Percentiles rank a stretch among this genome's conserved stretches.
Conservation (phyloP, 495 filamentous ascomycete genomes). For the Penicillium cataractarum region DNA sequence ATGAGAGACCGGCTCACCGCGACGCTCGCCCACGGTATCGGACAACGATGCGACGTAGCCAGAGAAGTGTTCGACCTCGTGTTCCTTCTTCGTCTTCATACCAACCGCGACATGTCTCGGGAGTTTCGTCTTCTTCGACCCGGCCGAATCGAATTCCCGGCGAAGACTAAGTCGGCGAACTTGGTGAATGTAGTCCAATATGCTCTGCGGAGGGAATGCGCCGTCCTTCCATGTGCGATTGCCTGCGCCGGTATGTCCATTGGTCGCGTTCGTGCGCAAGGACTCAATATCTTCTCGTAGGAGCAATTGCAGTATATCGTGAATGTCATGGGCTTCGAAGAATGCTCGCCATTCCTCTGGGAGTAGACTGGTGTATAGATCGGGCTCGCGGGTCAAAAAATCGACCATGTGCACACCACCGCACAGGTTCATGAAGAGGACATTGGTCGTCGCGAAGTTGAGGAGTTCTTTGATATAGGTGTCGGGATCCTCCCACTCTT, state of each 20-base stretch:
- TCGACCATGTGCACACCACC: slow-evolving; percentile 95
- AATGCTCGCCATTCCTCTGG: slow-evolving; percentile 80
- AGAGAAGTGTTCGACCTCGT: slow-evolving; percentile 77
- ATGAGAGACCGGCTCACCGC: slow-evolving; percentile 68
- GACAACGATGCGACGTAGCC: slow-evolving; percentile 58
- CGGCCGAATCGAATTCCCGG: slow-evolving; percentile 55
- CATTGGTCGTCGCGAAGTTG: slow-evolving; percentile 70
- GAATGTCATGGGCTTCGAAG: slow-evolving; percentile 68
- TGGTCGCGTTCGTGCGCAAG: slow-evolving; percentile 17
- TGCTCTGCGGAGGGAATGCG: slow-evolving; percentile 62
- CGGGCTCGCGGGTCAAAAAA: slow-evolving; percentile 86
- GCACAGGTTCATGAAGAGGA: slow-evolving; percentile 83
- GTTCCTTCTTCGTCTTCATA: slow-evolving; percentile 95
- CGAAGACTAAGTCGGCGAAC: slow-evolving; percentile 71
- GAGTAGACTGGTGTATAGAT: slow-evolving; percentile 73
- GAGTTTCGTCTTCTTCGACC: slow-evolving; percentile 46
- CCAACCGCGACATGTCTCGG: slow-evolving; percentile 76
- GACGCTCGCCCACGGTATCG: slow-evolving; percentile 58
- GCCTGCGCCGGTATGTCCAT: slow-evolving; percentile 7
- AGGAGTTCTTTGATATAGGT: slow-evolving; percentile 80
- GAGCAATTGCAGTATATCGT: slow-evolving; percentile 76
- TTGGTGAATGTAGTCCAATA: slow-evolving; percentile 73
- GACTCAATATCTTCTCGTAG: slow-evolving; percentile 69
- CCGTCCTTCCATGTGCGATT: slow-evolving; percentile 51
- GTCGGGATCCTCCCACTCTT: slow-evolving; percentile 61